phyloP scores from a whole-genome alignment of 176 grass and related monocot species.

The Triticum timopheevii region DNA sequence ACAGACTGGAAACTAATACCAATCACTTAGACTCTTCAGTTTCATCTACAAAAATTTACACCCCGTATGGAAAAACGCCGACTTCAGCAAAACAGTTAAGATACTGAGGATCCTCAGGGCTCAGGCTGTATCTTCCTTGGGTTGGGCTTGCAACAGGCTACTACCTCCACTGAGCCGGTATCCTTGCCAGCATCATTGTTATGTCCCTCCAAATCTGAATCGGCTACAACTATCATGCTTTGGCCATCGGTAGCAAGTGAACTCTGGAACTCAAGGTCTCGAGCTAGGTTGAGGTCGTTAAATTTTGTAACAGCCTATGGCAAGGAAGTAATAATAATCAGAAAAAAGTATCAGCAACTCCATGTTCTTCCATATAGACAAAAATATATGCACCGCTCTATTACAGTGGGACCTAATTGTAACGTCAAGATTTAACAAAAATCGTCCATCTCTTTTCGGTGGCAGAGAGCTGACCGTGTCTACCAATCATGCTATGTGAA shows the following conservation, averaged over 20 bases:
- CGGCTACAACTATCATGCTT: not conserved
- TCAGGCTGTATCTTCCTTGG: not conserved
- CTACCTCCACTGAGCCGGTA: not conserved
- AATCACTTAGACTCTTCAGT: not conserved
- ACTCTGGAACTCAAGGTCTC: not conserved
- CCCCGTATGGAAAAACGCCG: not conserved
- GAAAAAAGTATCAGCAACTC: not conserved
- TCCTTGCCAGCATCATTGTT: not conserved
- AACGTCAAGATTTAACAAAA: no score
- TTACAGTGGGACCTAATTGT: no score
- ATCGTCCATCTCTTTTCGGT: no score
- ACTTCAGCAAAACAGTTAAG: not conserved
- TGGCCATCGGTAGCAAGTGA: not conserved
- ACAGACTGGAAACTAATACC: not conserved
- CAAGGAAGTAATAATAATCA: not conserved
- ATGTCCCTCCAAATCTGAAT: not conserved
- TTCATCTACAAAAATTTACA: no score
- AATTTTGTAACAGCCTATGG: conserved; percentile 47
- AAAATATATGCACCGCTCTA: no score
- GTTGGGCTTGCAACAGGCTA: not conserved
- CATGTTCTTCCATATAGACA: no score
- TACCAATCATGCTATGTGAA: no score
- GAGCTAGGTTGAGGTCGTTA: no score
- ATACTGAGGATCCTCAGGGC: not conserved
- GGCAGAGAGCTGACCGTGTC: no score